Base-by-base conservation (phyloP, 768 basidiomycete genomes). In the Pluteus cervinus region DNA sequence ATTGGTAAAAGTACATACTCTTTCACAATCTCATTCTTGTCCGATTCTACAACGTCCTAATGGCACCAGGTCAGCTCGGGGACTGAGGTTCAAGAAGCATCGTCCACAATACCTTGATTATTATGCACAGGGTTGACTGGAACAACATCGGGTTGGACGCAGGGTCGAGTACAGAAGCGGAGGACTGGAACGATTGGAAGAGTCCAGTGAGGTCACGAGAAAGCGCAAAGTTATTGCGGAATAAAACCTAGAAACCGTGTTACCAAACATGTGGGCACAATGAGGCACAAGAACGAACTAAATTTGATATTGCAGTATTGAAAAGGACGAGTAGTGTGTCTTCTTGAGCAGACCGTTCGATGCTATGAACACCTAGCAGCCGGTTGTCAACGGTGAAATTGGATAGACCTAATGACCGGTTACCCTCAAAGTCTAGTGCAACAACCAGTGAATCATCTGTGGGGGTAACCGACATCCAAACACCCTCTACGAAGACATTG, bases 381-480 rank as follows among this genome's bases (percentile, higher is more conserved):
- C n/a, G 37, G 22, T 11, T 24, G 15, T 36, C 20, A 12, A 10
- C 37, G 38, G 25, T 23, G 12, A 23, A 36, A 15, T 33, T 14
- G 18, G 8, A 8, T 14, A 43, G 7, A 23, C 20, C 4, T 16
- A 20, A 35, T 16, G 17, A 37, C 16, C n/a, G 29, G 43, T 24
- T 11, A 68, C 79, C 79, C 66, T 81, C 79, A 30, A 81, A 81
- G 44, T 81, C 79, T 5, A 81, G 62, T 3, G 78, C 70, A 1
- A 81, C 76, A 7, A 81, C 57, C 7, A 81, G 47, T 0, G 54
- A 54, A 16, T 76, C 69, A 32, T 69, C 58, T 0, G 77, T 79
- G 0, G 79, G 79, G 2, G 78, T 77, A 6, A 75, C 73, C 1
- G 77, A 79, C 69, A 80, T 72, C 79, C 78, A 80, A 2, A 79